Evolutionary conservation across 2,329 filamentous ascomycete species (phyloP).

Genomic region (Aspergillus awamori): DNA sequence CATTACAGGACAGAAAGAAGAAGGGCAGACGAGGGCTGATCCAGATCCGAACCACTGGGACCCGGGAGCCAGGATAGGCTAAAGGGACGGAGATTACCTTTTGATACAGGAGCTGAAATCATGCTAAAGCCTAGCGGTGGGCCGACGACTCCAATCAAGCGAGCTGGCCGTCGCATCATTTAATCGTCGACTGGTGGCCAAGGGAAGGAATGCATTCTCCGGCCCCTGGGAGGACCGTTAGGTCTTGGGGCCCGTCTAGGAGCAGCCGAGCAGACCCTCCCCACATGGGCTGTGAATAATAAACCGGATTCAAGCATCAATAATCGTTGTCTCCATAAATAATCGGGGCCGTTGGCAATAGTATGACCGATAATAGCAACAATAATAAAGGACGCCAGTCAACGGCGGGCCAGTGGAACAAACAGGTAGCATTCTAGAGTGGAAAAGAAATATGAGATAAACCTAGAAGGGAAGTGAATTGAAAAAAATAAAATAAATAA

Average conservation of each 20-base stretch:
- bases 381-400: slow-evolving; percentile 8
- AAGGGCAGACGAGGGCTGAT: slow-evolving; percentile 18
- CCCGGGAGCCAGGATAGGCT: slow-evolving; percentile 28
- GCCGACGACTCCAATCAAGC: background rate
- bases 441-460: background rate
- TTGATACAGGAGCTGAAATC: slow-evolving; percentile 11
- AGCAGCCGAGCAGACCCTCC: background rate
- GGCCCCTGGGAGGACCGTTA: slow-evolving; percentile 3
- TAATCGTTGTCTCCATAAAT: background rate
- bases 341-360: slow-evolving; percentile 9
- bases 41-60: slow-evolving; percentile 29
- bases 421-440: slow-evolving; percentile 9
- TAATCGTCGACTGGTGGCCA: background rate
- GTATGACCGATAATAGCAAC: slow-evolving; percentile 10
- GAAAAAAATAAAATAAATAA: background rate
- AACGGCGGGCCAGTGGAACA: slow-evolving; percentile 12
- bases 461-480: background rate
- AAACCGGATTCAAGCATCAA: background rate
- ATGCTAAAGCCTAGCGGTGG: background rate
- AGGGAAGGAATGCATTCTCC: background rate
- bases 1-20: slow-evolving; percentile 14
- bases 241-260: background rate
- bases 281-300: slow-evolving; percentile 6
- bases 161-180: background rate
- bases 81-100: slow-evolving; percentile 16